Evolutionary conservation across 768 basidiomycete species (phyloP), one percentile per base, ranked within the genome.

Genomic region (Boletus rufocinnamomeus): DNA sequence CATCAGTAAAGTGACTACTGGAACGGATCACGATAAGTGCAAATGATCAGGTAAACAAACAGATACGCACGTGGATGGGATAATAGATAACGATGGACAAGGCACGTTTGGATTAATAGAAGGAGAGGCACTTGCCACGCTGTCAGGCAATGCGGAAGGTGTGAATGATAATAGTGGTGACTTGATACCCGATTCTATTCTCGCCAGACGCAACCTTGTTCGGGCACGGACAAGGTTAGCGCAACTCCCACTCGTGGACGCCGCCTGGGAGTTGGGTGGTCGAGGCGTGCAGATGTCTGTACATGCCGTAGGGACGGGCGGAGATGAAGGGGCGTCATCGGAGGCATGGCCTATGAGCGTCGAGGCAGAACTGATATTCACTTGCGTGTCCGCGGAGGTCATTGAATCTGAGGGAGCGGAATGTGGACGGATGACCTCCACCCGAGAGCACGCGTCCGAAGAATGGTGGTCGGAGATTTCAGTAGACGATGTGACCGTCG

Each of bases 61-160:
- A 28, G 37, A 35, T 23, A 66, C 67, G 25, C 61, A 70, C 69
- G 69, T 63, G 57, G 71, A 61, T 7, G 58, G 28, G n/a, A 23
- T 21, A 21, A 40, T 38, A 56, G 55, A 62, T 46, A 56, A 34
- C 14, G 54, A 45, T 0, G 59, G 51, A 43, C 50, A 50, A 19
- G 50, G 40, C 19, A 17, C 50, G 9, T 30, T 14, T 16, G 47
- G 9, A 23, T 25, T 54, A 37, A 56, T 49, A 25, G 44, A 50
- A 37, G 63, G 44, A 37, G 38, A 45, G 1, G 58, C 11, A 28
- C 23, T 54, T 55, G 60, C 55, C 55, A 61, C 52, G 60, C 43
- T 59, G 58, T 54, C 68, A 49, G 52, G 35, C 23, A 58, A 50
- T 25, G 63, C 46, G 30, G 59, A 21, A 9, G 58, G 25, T 27